Evolutionary conservation across 495 filamentous ascomycete species (phyloP), one percentile per base, ranked within the genome.

Genomic region (Penicillium roqueforti): DNA sequence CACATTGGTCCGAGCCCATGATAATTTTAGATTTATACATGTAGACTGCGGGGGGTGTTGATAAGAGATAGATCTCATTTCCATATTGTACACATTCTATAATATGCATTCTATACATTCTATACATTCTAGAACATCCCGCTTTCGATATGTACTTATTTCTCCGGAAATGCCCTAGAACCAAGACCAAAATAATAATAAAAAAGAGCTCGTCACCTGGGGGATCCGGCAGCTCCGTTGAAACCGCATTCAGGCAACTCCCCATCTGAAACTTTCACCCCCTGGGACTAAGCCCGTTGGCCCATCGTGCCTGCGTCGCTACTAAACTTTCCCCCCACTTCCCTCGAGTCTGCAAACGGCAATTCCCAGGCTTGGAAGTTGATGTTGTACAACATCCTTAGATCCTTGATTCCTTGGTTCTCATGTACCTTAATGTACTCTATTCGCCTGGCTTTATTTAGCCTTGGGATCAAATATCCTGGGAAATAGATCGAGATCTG

Each of bases 221-320:
- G 3, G 3, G 39, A 44, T 52, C 50, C 50, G 50, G 20, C 14
- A 9, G 26, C 50, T 52, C 50, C 50, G 50, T 44, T 18, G 9
- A 32, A 44, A 43, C 50, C 50, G 50, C 50, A 32, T 52, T 44
- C 39, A 52, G 50, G 49, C 47, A 50, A 50, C 32, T 22, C 32
- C 16, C 3, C 28, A 19, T 49, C 25, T 44, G 39, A 44, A 52
- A 52, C 39, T 36, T 44, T 52, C 29, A 3, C 38, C 50, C 49
- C 49, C 19, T 25, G 50, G 40, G 20, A 34, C 38, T 52, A 26
- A 52, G 29, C 50, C 50, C 50, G 47, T 45, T 19, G 31, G 46
- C 18, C 28, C 36, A 39, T 36, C 22, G 50, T 52, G 50, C 50
- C 50, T 52, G 50, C 50, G 39, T 52, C 39, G 32, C 32, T 25